Percentiles rank a stretch among this genome's conserved stretches.
Conservation (phyloP, 345 rosid species). For the Moricandia moricandioides region DNA sequence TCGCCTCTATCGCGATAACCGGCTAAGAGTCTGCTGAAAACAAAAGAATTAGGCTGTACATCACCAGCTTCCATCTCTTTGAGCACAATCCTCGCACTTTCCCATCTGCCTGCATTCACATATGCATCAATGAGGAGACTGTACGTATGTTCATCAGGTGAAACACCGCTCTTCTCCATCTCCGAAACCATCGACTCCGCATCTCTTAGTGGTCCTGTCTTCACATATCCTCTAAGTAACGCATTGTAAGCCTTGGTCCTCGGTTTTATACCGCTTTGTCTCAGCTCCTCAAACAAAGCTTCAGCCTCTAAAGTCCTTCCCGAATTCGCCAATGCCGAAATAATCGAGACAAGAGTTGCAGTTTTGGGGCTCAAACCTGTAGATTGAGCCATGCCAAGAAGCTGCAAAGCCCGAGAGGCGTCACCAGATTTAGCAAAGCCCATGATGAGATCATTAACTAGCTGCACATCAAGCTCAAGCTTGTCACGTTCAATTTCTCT, state of each 20-base stretch:
- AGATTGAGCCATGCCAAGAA: slow-evolving; percentile 70
- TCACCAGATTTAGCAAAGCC: slow-evolving; percentile 90
- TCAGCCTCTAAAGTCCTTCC: slow-evolving; percentile 83
- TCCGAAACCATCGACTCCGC: slow-evolving; percentile 79
- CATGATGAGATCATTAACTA: slow-evolving; percentile 70
- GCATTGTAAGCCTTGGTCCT: slow-evolving; percentile 87
- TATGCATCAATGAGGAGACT: slow-evolving; percentile 88
- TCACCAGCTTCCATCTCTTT: slow-evolving; percentile 86
- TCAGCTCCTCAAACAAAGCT: slow-evolving; percentile 90
- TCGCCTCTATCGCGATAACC: slow-evolving; percentile 85
- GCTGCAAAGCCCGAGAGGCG: slow-evolving; percentile 60
- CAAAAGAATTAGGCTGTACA: slow-evolving; percentile 70
- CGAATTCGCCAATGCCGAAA: slow-evolving; percentile 57
- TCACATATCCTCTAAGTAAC: slow-evolving; percentile 77
- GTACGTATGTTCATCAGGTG: slow-evolving; percentile 80
- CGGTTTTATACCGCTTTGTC: slow-evolving; percentile 66
- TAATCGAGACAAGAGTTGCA: slow-evolving; percentile 57
- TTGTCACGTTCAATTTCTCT: slow-evolving; percentile 64
- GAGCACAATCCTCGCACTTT: slow-evolving; percentile 85
- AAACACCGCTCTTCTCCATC: slow-evolving; percentile 87
- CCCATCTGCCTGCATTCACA: slow-evolving; percentile 90
- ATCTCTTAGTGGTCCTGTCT: slow-evolving; percentile 65
- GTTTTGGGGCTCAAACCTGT: slow-evolving; percentile 65
- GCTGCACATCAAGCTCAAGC: slow-evolving; percentile 74
- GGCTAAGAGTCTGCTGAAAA: slow-evolving; percentile 78